phyloP scores from a whole-genome alignment of 441 rosid species.

The Heliophila coronopifolia region DNA sequence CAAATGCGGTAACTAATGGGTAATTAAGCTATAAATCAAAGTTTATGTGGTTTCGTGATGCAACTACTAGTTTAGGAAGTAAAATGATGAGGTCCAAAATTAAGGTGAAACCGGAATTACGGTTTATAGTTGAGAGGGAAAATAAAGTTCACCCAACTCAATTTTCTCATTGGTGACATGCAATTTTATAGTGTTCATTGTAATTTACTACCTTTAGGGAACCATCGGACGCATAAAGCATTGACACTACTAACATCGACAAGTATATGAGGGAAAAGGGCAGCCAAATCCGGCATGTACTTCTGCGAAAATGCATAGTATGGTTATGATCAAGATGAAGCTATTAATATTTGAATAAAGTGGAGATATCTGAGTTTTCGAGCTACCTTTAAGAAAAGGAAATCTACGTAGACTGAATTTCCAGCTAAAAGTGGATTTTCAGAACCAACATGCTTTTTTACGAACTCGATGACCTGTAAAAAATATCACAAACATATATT shows the following conservation, averaged over 20 bases:
- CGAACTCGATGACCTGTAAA: slow-evolving; percentile 75
- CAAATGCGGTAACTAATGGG: too few species aligned
- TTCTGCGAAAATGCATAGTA: slow-evolving; percentile 45
- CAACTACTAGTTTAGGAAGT: too few species aligned
- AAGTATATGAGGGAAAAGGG: slow-evolving; percentile 68
- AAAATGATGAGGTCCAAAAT: too few species aligned
- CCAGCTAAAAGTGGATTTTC: slow-evolving; percentile 66
- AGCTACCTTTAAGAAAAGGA: slow-evolving; percentile 62
- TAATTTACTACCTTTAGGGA: slow-evolving; percentile 54
- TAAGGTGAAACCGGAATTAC: too few species aligned
- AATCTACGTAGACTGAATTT: slow-evolving; percentile 76
- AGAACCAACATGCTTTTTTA: slow-evolving; percentile 59
- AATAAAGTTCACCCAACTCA: too few species aligned
- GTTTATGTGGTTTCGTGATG: too few species aligned
- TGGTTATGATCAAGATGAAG: slow-evolving; percentile 9
- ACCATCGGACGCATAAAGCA: slow-evolving; percentile 78
- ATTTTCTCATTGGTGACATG: background rate
- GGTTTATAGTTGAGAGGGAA: too few species aligned
- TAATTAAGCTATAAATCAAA: too few species aligned
- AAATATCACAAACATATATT: background rate
- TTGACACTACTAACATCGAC: slow-evolving; percentile 90
- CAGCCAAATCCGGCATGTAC: slow-evolving; percentile 84
- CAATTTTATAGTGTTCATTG: background rate
- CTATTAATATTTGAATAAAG: background rate
- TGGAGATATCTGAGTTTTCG: background rate